phyloP scores from a whole-genome alignment of 176 grass and related monocot species.

The Zea mays region DNA sequence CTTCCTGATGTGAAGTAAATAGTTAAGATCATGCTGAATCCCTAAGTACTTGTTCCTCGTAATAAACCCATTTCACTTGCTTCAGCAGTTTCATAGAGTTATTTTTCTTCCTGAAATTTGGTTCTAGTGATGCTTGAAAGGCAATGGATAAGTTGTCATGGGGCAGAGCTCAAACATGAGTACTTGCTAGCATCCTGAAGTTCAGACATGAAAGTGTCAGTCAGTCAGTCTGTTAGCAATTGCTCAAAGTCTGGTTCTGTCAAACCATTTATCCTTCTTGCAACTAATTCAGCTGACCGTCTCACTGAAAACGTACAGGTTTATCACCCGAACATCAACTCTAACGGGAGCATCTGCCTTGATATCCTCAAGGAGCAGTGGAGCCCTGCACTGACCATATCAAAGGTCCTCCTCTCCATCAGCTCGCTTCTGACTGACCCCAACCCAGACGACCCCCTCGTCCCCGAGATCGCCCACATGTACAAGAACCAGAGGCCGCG shows the following conservation, averaged over 20 bases:
- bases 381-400: constrained; percentile 78
- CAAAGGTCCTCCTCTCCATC: constrained; percentile 76
- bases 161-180: not conserved
- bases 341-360: constrained; percentile 77
- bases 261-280: not conserved
- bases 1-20: not conserved
- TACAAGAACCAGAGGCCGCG: constrained; percentile 53
- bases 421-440: constrained; percentile 75
- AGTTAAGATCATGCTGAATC: not conserved
- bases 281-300: not conserved
- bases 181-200: not conserved
- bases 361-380: constrained; percentile 91
- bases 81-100: not conserved
- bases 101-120: not conserved
- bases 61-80: not conserved
- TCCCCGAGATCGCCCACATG: constrained; percentile 73
- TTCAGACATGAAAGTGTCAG: not conserved
- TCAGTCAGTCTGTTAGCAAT: too few relatives aligned
- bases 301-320: constrained; percentile 44
- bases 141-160: not conserved
- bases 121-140: not conserved
- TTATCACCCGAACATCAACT: constrained; percentile 84
- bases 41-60: not conserved
- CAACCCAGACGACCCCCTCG: constrained; percentile 70
- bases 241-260: not conserved